Evolutionary conservation across 345 rosid genomes (phyloP), one percentile per base, ranked within the genome.

Genomic region (Lagerstroemia speciosa): DNA sequence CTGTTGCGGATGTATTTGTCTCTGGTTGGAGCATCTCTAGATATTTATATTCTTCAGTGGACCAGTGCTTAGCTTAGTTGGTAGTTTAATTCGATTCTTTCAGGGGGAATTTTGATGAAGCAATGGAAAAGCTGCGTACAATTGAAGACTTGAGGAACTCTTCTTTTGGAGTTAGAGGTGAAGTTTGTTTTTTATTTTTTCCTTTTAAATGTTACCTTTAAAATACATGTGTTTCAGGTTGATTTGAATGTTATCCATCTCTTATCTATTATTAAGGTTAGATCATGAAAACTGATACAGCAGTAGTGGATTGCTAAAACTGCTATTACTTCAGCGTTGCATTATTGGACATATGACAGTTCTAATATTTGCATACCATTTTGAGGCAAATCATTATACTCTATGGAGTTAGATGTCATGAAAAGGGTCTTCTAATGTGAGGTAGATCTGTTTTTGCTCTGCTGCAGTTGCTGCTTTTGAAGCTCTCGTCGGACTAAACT

Each of bases 401-500:
- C 24, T 19, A 9, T 48, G 55, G 1, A 48, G 55, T 48, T 48
- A 6, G n/a, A 20, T 1, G 55, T 48, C 55, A 48, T 19, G 24
- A 8, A 48, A 48, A 4, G 55, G 24, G 24, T 48, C 17, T 19
- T 48, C 26, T 48, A 22, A 48, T 22, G n/a, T n/a, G n/a, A n/a
- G 55, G 24, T 1, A 48, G 6, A 3, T 37, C 17, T 36, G 32
- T 22, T 19, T 62, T 70, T 61, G 62, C 8, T 29, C 72, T 69
- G 16, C 26, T 78, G 33, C 62, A 89, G 98, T 79, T 82, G 84
- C 83, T 77, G 91, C 88, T 45, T 33, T 77, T 79, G 97, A 91
- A 84, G 88, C 96, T 61, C 90, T 83, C 60, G 85, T 75, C 71
- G 97, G 96, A 36, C 77, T 94, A 30, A 67, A 83, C 76, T 83